These are phyloP conservation scores for Arthrobotrys sinensis DNA, from an alignment of 2,329 filamentous ascomycete genomes.

Conservation along the genomic window DNA sequence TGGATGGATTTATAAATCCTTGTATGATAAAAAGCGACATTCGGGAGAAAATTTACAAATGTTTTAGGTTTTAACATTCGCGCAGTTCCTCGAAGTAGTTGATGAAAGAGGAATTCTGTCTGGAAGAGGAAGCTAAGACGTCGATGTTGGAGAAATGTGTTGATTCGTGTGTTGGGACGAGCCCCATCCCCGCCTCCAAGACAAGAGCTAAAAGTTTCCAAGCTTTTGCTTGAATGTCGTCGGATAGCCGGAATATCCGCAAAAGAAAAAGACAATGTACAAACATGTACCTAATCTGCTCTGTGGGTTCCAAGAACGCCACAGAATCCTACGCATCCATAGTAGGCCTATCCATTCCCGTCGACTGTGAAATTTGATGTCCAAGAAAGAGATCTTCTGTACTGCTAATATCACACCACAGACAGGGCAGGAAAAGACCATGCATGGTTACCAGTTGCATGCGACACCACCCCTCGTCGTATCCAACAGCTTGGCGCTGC, in stretches of 20 bases:
- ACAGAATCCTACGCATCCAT: constrained; percentile 7
- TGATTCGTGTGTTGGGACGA: constrained; percentile 7
- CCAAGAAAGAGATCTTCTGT: constrained; percentile 16
- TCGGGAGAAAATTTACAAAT: background rate
- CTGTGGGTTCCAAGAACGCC: background rate
- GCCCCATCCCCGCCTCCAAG: background rate
- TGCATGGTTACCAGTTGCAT: constrained; percentile 34
- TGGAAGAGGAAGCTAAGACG: constrained; percentile 20
- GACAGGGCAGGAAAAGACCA: constrained; percentile 19
- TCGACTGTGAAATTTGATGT: constrained; percentile 29
- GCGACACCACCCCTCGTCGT: constrained; percentile 39
- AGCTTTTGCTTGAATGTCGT: constrained; percentile 17
- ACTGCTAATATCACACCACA: constrained; percentile 37
- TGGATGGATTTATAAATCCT: no score
- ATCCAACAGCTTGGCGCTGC: constrained; percentile 51
- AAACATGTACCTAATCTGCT: background rate
- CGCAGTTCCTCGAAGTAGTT: background rate
- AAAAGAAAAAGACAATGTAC: background rate
- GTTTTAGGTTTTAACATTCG: background rate
- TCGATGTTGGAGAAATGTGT: constrained; percentile 10
- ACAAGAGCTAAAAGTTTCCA: constrained; percentile 7
- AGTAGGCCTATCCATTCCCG: constrained; percentile 20
- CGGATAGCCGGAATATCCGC: constrained; percentile 20
- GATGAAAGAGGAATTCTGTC: constrained; percentile 28
- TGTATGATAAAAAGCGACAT: background rate